A percentile compares a stretch with the other conserved stretches of the same genome.
These are phyloP conservation scores for Apiospora saccharicola DNA, from an alignment of 2,329 filamentous ascomycete genomes.

Conservation along the genomic window DNA sequence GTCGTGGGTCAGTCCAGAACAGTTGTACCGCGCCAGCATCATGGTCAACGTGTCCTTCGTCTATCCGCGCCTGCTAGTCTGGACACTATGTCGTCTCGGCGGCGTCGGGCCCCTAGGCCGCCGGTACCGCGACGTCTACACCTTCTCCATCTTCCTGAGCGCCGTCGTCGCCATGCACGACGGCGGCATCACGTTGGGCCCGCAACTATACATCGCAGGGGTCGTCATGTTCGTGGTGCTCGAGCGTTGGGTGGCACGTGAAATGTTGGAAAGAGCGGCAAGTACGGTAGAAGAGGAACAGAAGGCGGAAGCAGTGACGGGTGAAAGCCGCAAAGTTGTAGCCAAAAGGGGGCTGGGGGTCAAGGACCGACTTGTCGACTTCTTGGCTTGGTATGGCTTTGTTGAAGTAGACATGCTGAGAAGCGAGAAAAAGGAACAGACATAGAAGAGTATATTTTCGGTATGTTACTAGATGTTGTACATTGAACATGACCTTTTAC, in stretches of 20 bases:
- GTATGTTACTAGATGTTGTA: neutral
- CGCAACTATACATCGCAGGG: conserved; percentile 23
- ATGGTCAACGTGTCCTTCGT: conserved; percentile 27
- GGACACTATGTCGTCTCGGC: conserved; percentile 1
- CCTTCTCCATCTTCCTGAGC: conserved; percentile 28
- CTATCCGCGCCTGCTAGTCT: conserved; percentile 28
- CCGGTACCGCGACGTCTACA: conserved; percentile 27
- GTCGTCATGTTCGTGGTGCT: conserved; percentile 23
- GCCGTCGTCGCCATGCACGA: conserved; percentile 28
- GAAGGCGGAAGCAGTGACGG: neutral
- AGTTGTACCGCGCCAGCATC: conserved; percentile 24
- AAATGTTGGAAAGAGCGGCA: neutral
- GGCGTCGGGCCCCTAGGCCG: conserved; percentile 3
- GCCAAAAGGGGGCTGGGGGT: neutral
- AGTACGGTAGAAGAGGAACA: neutral
- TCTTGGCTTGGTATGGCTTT: conserved; percentile 1
- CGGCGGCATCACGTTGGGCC: conserved; percentile 21
- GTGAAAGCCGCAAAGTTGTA: too few relatives aligned
- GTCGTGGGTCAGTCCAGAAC: neutral
- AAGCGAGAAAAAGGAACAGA: neutral
- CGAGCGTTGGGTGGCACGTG: conserved; percentile 27
- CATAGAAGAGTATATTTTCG: neutral
- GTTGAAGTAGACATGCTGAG: neutral
- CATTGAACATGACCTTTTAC: neutral
- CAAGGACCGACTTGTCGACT: neutral